phyloP scores from a whole-genome alignment of 352 stramenopile species.

The Phytopythium chamaehyphon region DNA sequence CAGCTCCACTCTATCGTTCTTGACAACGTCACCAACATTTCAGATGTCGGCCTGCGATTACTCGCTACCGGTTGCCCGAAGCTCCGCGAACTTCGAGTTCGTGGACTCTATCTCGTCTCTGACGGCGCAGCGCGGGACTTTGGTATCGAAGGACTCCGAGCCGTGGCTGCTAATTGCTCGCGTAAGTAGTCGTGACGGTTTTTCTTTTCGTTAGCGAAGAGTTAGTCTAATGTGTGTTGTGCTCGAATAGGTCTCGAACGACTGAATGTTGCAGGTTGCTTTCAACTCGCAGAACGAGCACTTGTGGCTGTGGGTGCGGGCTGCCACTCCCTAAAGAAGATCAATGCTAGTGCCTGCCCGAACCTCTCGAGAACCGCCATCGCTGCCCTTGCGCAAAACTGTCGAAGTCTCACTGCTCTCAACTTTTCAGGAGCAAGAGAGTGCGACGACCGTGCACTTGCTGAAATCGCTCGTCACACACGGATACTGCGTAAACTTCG shows the following conservation, averaged over 20 bases:
- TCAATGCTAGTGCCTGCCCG: slow-evolving; percentile 83
- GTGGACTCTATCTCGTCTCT: slow-evolving; percentile 88
- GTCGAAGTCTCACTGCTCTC: slow-evolving; percentile 32
- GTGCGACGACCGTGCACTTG: slow-evolving; percentile 65
- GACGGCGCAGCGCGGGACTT: slow-evolving; percentile 92
- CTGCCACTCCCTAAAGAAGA: slow-evolving; percentile 44
- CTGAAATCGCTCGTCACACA: slow-evolving; percentile 32
- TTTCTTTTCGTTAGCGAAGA: neutral
- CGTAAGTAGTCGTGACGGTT: slow-evolving; percentile 12
- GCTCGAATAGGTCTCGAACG: slow-evolving; percentile 34
- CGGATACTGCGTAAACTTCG: slow-evolving; percentile 37
- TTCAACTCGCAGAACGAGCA: slow-evolving; percentile 75
- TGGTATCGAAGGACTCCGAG: slow-evolving; percentile 89
- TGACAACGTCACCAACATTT: slow-evolving; percentile 70
- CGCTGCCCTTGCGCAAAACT: slow-evolving; percentile 53
- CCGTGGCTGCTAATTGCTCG: slow-evolving; percentile 57
- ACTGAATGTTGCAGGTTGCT: slow-evolving; percentile 66
- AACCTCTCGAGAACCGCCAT: slow-evolving; percentile 75
- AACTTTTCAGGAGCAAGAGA: slow-evolving; percentile 49
- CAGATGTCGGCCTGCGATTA: slow-evolving; percentile 79
- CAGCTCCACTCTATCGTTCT: slow-evolving; percentile 37
- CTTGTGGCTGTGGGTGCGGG: slow-evolving; percentile 69
- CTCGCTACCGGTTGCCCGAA: slow-evolving; percentile 80
- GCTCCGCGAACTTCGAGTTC: slow-evolving; percentile 68
- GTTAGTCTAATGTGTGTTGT: neutral